A percentile compares a stretch with the other conserved stretches of the same genome.
phyloP scores from a whole-genome alignment of 164 flowering plant genomes.

The Santalum album region DNA sequence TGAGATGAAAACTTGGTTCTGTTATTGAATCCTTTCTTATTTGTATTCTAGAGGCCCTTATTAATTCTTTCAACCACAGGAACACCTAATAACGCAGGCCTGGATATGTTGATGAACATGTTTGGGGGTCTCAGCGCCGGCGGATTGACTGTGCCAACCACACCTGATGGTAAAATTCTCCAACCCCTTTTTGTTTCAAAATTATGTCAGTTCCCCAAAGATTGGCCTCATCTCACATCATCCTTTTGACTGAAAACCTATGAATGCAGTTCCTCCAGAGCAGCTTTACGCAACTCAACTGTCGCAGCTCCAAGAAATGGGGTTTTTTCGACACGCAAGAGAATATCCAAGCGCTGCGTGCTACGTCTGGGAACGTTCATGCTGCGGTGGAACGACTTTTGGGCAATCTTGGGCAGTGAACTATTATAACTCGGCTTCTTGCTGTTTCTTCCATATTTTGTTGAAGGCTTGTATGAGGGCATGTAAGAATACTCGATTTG shows the following conservation, averaged over 20 bases:
- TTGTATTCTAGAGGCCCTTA: neutral
- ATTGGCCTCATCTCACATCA: too few species aligned
- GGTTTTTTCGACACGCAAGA: slow-evolving; percentile 89
- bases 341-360: slow-evolving; percentile 77
- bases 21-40: neutral
- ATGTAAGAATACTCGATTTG: slow-evolving; percentile 22
- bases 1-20: neutral
- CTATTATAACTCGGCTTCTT: slow-evolving; percentile 1
- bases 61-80: slow-evolving; percentile 11
- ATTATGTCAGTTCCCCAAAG: too few species aligned
- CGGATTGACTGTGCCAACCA: slow-evolving; percentile 25
- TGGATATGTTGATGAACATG: slow-evolving; percentile 59
- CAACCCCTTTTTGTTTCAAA: neutral
- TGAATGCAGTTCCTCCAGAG: slow-evolving; percentile 76
- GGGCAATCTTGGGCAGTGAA: slow-evolving; percentile 62
- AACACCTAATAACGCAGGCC: slow-evolving; percentile 26
- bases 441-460: slow-evolving; percentile 6
- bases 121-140: slow-evolving; percentile 57
- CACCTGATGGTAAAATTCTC: slow-evolving; percentile 27
- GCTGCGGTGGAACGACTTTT: slow-evolving; percentile 97
- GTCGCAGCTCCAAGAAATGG: slow-evolving; percentile 96
- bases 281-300: slow-evolving; percentile 87
- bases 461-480: slow-evolving; percentile 12
- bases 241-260: slow-evolving; percentile 3
- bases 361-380: slow-evolving; percentile 87